Percentiles rank a stretch among this genome's conserved stretches.
Evolutionary conservation across 768 basidiomycete species (phyloP).

Genomic region (Rhizopogon rudus): DNA sequence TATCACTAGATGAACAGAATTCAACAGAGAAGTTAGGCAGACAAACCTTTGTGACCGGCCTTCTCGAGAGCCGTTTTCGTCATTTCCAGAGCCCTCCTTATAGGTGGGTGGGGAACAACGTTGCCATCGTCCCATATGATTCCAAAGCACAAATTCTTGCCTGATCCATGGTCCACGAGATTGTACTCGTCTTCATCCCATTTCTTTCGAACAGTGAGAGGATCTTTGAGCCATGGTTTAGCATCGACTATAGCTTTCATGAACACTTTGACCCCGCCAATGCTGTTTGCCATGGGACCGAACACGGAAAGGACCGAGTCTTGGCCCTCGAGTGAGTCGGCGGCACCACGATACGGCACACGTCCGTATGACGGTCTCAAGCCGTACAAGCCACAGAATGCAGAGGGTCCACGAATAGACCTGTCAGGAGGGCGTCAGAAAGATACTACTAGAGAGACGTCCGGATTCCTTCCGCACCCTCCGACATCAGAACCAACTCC

Average conservation of each 20-base stretch:
- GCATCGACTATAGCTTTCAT: slow-evolving; percentile 54
- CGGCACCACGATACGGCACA: slow-evolving; percentile 65
- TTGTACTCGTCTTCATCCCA: slow-evolving; percentile 60
- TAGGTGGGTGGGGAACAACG: slow-evolving; percentile 59
- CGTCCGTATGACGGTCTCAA: slow-evolving; percentile 66
- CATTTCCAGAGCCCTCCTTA: slow-evolving; percentile 52
- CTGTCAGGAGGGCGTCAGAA: slow-evolving; percentile 25
- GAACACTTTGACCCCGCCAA: slow-evolving; percentile 62
- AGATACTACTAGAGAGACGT: no score
- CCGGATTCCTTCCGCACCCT: slow-evolving; percentile 37
- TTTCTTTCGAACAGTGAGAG: slow-evolving; percentile 46
- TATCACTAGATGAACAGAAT: slow-evolving; percentile 15
- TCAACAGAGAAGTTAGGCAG: background rate
- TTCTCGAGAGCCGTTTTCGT: slow-evolving; percentile 50
- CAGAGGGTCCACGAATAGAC: slow-evolving; percentile 66
- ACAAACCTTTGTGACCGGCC: slow-evolving; percentile 61
- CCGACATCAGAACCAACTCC: slow-evolving; percentile 81
- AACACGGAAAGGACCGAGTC: slow-evolving; percentile 68
- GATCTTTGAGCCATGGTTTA: slow-evolving; percentile 65
- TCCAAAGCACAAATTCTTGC: slow-evolving; percentile 47
- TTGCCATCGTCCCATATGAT: slow-evolving; percentile 65
- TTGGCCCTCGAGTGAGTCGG: slow-evolving; percentile 64
- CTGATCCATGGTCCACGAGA: slow-evolving; percentile 55
- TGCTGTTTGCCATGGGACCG: slow-evolving; percentile 59
- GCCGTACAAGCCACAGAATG: slow-evolving; percentile 65